Percentiles rank a stretch among this genome's conserved stretches.
These are phyloP conservation scores for Spathaspora sp. DNA, from an alignment of 805 yeast genomes.

Conservation along the genomic window DNA sequence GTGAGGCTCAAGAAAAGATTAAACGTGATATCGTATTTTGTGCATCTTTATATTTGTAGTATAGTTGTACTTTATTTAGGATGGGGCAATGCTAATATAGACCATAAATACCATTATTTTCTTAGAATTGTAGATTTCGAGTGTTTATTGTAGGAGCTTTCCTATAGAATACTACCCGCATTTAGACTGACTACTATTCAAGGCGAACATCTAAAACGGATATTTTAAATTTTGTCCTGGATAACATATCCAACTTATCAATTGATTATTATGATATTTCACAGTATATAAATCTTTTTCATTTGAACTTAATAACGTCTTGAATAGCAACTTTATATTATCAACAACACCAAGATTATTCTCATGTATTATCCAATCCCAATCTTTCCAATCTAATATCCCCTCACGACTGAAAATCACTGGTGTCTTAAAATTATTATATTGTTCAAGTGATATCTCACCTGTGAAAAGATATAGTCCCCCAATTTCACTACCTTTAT, in stretches of 20 bases:
- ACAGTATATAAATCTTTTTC: constrained; percentile 22
- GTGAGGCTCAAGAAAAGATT: constrained; percentile 87
- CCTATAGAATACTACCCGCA: not conserved
- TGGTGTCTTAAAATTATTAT: constrained; percentile 26
- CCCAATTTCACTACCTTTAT: constrained; percentile 15
- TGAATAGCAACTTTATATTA: constrained; percentile 23
- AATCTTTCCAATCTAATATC: constrained; percentile 38
- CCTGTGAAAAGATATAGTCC: constrained; percentile 42
- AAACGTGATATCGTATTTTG: constrained; percentile 97
- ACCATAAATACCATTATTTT: no score
- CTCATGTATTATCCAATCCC: constrained; percentile 32
- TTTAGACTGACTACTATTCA: no score
- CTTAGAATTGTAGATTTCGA: no score
- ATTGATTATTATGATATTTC: constrained; percentile 16
- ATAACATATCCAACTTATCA: constrained; percentile 10
- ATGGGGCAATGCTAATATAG: not conserved
- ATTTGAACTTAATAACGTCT: constrained; percentile 20
- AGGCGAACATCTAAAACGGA: not conserved
- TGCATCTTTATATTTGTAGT: constrained; percentile 80
- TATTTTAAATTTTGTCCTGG: constrained; percentile 6
- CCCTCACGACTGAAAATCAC: constrained; percentile 32
- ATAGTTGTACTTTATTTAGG: not conserved
- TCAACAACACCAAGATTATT: constrained; percentile 41
- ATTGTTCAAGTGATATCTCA: constrained; percentile 20
- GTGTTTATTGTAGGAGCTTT: no score